Evolutionary conservation across 2,329 filamentous ascomycete genomes (phyloP).

Genomic region (Triangularia setosa): DNA sequence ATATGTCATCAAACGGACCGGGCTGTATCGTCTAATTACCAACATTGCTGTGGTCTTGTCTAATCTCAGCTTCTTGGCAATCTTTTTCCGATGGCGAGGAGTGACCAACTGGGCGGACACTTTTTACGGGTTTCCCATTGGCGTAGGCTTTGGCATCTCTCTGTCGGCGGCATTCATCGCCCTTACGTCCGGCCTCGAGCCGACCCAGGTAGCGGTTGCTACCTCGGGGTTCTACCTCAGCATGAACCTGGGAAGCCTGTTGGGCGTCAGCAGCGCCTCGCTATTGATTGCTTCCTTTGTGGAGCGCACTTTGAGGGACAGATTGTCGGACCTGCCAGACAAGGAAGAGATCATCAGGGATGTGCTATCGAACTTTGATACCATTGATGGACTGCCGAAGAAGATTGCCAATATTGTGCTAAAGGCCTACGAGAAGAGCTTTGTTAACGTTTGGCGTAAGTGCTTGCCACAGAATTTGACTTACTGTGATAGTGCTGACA

Average conservation of each 20-base stretch:
- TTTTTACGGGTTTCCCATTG: constrained; percentile 14
- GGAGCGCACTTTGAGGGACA: neutral
- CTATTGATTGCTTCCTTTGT: constrained; percentile 9
- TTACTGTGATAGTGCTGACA: neutral
- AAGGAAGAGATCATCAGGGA: constrained; percentile 2
- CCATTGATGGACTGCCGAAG: constrained; percentile 8
- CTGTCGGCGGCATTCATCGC: constrained; percentile 15
- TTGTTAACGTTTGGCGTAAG: constrained; percentile 15
- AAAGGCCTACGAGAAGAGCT: constrained; percentile 8
- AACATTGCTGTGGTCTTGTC: constrained; percentile 1
- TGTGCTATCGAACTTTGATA: constrained; percentile 14
- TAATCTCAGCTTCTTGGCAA: constrained; percentile 7
- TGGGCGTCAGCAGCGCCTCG: constrained; percentile 10
- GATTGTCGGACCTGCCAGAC: neutral
- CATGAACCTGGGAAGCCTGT: constrained; percentile 11
- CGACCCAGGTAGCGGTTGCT: constrained; percentile 5
- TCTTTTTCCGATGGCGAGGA: constrained; percentile 10
- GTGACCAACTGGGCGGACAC: constrained; percentile 10
- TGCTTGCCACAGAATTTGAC: neutral
- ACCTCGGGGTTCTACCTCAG: constrained; percentile 14
- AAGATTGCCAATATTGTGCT: constrained; percentile 6
- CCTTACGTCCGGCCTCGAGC: constrained; percentile 9
- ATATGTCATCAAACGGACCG: constrained; percentile 11
- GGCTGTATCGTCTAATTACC: constrained; percentile 10
- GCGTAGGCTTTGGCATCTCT: constrained; percentile 14